Percentiles rank a stretch among this genome's conserved stretches.
phyloP scores from a whole-genome alignment of 805 yeast species.

The Ogataea neopini region DNA sequence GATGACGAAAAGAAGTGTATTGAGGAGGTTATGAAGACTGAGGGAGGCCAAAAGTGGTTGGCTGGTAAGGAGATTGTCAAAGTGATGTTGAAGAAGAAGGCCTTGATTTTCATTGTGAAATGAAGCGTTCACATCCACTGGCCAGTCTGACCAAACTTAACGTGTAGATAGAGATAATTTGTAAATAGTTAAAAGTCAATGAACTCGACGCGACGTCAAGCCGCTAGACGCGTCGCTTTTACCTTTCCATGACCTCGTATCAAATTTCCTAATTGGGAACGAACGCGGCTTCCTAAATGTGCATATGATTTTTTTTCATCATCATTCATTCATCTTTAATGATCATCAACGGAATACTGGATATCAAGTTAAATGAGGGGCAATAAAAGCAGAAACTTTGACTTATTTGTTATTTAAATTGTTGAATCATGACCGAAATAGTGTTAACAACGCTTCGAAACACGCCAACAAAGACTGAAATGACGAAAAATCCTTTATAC shows the following conservation, averaged over 20 bases:
- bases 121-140: background rate
- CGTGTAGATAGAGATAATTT: background rate
- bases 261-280: conserved; percentile 11
- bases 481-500: background rate
- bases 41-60: conserved; percentile 45
- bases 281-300: background rate
- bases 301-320: conserved; percentile 6
- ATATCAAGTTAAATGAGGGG: conserved; percentile 7
- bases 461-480: background rate
- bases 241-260: conserved; percentile 9
- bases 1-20: conserved; percentile 39
- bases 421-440: background rate
- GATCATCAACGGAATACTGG: background rate
- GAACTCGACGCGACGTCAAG: background rate
- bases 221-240: no score
- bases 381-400: background rate
- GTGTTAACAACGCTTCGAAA: background rate
- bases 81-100: conserved; percentile 48
- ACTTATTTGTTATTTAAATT: background rate
- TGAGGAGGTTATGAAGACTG: conserved; percentile 35
- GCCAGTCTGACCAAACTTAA: no score
- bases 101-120: conserved; percentile 29
- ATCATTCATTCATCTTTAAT: background rate
- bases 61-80: conserved; percentile 46
- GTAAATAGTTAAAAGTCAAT: no score